Conservation (phyloP, 106 monocot genomes). For the Dendrobium catenatum region DNA sequence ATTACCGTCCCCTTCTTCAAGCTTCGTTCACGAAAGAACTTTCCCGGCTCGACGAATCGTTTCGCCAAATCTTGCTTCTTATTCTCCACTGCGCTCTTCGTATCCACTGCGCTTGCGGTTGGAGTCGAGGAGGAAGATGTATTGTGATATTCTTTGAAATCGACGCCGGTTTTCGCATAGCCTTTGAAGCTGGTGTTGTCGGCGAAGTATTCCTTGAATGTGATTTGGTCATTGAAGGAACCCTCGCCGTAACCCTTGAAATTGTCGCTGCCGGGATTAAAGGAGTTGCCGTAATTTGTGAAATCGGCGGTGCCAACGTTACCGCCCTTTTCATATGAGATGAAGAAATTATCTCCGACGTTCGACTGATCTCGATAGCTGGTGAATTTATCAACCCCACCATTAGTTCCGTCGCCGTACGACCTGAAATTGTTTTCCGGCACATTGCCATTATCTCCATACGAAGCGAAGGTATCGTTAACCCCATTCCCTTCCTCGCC, state of each 20-base stretch:
- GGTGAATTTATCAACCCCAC: constrained; percentile 32
- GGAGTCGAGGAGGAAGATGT: constrained; percentile 8
- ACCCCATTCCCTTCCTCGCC: constrained; percentile 41
- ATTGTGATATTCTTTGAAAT: constrained; percentile 37
- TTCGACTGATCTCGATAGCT: constrained; percentile 67
- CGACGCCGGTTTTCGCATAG: constrained; percentile 43
- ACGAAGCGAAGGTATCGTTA: constrained; percentile 33
- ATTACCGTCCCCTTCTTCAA: constrained; percentile 46
- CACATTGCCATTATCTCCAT: constrained; percentile 66
- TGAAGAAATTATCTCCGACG: constrained; percentile 79
- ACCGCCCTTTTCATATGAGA: constrained; percentile 59
- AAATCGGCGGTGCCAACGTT: constrained; percentile 43
- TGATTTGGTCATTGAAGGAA: constrained; percentile 25
- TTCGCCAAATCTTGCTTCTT: constrained; percentile 9
- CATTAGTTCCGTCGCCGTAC: constrained; percentile 53
- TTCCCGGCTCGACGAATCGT: constrained; percentile 76
- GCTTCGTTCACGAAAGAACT: constrained; percentile 73
- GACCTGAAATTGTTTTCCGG: constrained; percentile 62
- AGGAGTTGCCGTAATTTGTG: constrained; percentile 67
- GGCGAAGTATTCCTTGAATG: constrained; percentile 58
- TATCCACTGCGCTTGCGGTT: neutral
- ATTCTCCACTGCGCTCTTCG: neutral
- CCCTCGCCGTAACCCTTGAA: constrained; percentile 69
- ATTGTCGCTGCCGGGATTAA: constrained; percentile 59
- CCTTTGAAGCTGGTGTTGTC: constrained; percentile 48